Percentiles rank a stretch among this genome's conserved stretches.
These are phyloP conservation scores for Apostasia shenzhenica DNA, from an alignment of 106 monocot species.

Conservation along the genomic window DNA sequence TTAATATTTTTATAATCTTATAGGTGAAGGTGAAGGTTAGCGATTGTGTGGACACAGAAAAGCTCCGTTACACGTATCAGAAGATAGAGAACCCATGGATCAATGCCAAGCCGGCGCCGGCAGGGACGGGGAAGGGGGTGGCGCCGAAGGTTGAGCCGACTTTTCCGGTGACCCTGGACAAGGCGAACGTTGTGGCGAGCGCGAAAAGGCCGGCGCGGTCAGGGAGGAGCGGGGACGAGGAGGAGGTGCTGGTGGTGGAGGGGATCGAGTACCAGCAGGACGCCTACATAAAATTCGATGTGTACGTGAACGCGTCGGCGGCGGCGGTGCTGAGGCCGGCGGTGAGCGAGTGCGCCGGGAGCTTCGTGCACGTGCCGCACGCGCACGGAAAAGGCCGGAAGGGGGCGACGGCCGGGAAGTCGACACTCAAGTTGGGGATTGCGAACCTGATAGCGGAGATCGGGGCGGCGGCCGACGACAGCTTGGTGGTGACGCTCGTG, in stretches of 20 bases:
- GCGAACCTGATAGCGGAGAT: slow-evolving; percentile 36
- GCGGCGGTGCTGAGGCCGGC: slow-evolving; percentile 5
- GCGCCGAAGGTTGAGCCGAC: neutral
- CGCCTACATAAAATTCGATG: slow-evolving; percentile 34
- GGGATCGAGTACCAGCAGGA: slow-evolving; percentile 15
- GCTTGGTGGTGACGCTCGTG: slow-evolving; percentile 36
- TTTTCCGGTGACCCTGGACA: neutral
- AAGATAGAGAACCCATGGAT: slow-evolving; percentile 12
- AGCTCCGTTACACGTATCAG: slow-evolving; percentile 6
- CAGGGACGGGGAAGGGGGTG: neutral
- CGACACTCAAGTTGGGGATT: slow-evolving; percentile 27
- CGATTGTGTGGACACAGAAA: neutral
- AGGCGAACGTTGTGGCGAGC: neutral
- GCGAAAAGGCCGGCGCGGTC: neutral
- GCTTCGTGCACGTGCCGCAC: slow-evolving; percentile 43
- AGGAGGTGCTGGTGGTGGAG: slow-evolving; percentile 20
- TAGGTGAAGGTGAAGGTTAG: slow-evolving; percentile 17
- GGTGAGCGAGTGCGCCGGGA: slow-evolving; percentile 53
- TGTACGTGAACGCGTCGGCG: slow-evolving; percentile 34
- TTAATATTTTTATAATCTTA: too few relatives aligned
- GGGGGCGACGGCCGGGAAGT: neutral
- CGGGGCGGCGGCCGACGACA: slow-evolving; percentile 29
- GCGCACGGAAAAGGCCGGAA: neutral
- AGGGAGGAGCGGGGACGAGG: slow-evolving; percentile 9
- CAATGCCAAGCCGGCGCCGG: neutral